A percentile compares a stretch with the other conserved stretches of the same genome.
phyloP scores from a whole-genome alignment of 352 stramenopile genomes.

The Globisporangium irregulare region DNA sequence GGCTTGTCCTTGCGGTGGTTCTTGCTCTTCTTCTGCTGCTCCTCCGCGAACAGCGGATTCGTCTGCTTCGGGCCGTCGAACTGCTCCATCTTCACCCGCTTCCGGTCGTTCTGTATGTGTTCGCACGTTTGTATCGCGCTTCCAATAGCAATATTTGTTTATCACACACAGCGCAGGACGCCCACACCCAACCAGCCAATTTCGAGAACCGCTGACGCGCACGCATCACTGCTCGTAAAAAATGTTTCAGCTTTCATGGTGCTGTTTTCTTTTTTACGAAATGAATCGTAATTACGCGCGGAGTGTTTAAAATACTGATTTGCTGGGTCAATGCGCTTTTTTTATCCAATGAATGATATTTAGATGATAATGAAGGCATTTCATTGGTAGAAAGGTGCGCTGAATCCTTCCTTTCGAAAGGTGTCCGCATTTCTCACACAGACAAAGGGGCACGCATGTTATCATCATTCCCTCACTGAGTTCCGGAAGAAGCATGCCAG shows the following conservation, averaged over 20 bases:
- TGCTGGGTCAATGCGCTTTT: background rate
- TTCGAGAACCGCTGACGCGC: background rate
- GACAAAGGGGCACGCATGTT: background rate
- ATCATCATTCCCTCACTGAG: background rate
- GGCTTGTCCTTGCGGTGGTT: conserved; percentile 99
- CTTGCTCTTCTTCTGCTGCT: conserved; percentile 57
- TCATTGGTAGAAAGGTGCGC: background rate
- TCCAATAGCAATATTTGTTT: background rate
- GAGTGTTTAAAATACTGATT: background rate
- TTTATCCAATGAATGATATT: background rate
- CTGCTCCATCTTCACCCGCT: conserved; percentile 46
- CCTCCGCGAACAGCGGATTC: conserved; percentile 45
- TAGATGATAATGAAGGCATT: background rate
- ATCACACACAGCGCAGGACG: too few relatives aligned
- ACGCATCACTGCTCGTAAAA: background rate
- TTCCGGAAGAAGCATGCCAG: background rate
- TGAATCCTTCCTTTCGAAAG: background rate
- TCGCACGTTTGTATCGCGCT: background rate
- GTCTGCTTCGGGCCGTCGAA: conserved; percentile 53
- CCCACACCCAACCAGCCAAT: conserved; percentile 5
- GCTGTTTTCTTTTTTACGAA: background rate
- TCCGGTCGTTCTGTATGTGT: background rate
- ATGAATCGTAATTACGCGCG: background rate
- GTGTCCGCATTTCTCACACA: background rate
- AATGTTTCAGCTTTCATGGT: background rate